Percentiles rank a stretch among this genome's conserved stretches.
phyloP scores from a whole-genome alignment of 2,329 filamentous ascomycete genomes.

The Periconia sp. region DNA sequence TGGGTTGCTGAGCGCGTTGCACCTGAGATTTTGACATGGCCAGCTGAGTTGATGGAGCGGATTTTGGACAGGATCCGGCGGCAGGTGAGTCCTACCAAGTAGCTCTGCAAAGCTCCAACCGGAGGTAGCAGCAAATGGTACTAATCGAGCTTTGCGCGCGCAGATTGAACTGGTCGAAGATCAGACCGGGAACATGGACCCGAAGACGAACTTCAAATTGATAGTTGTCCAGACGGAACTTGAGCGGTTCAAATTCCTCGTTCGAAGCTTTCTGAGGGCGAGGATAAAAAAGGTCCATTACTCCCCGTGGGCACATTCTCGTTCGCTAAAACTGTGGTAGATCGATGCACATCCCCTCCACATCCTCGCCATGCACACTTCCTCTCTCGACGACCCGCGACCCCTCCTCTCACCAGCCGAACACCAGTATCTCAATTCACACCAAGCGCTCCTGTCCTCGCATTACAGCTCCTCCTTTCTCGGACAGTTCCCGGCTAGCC shows the following conservation, averaged over 20 bases:
- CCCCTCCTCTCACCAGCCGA: constrained; percentile 74
- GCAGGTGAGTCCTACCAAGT: constrained; percentile 41
- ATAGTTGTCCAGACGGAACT: constrained; percentile 97
- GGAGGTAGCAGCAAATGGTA: too few relatives aligned
- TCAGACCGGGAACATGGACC: constrained; percentile 83
- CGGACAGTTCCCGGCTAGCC: constrained; percentile 74
- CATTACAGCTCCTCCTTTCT: constrained; percentile 90
- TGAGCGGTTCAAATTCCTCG: constrained; percentile 89
- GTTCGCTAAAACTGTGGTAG: constrained; percentile 46
- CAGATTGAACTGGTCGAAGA: constrained; percentile 59
- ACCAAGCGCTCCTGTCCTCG: constrained; percentile 81
- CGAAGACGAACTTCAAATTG: constrained; percentile 88
- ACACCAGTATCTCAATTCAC: constrained; percentile 79
- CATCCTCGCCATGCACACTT: constrained; percentile 62
- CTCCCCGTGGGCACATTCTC: background rate
- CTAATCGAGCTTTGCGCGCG: constrained; percentile 9
- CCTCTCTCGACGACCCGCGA: constrained; percentile 56
- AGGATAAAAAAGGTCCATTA: constrained; percentile 79
- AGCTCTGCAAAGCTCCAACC: too few relatives aligned
- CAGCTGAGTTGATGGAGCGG: constrained; percentile 78
- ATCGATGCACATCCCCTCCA: constrained; percentile 80
- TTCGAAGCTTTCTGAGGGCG: constrained; percentile 80
- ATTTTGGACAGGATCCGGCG: constrained; percentile 65
- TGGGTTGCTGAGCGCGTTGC: constrained; percentile 93
- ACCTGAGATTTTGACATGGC: constrained; percentile 85